These are phyloP conservation scores for Calonectria honghensis DNA, from an alignment of 2,329 filamentous ascomycete genomes.

Conservation along the genomic window DNA sequence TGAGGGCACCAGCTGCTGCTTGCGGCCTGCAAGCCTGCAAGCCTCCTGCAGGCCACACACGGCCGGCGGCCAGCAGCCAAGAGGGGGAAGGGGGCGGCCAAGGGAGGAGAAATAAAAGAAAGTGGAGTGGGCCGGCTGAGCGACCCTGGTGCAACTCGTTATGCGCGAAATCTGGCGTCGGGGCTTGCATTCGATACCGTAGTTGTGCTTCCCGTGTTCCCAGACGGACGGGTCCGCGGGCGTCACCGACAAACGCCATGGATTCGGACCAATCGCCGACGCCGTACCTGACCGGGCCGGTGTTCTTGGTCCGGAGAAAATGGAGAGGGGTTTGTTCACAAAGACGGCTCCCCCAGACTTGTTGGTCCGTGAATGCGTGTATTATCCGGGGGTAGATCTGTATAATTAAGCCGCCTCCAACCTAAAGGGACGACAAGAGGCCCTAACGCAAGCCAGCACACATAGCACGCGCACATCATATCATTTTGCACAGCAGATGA, in stretches of 20 bases:
- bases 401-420: slow-evolving; percentile 36
- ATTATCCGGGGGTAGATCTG: slow-evolving; percentile 26
- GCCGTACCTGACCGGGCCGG: slow-evolving; percentile 48
- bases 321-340: slow-evolving; percentile 33
- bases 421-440: slow-evolving; percentile 15
- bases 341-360: slow-evolving; percentile 31
- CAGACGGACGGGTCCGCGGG: slow-evolving; percentile 49
- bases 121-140: slow-evolving; percentile 32
- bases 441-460: slow-evolving; percentile 34
- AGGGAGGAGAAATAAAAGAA: neutral
- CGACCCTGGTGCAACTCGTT: slow-evolving; percentile 44
- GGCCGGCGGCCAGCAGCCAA: slow-evolving; percentile 31
- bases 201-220: slow-evolving; percentile 44
- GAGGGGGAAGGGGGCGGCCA: neutral
- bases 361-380: slow-evolving; percentile 26
- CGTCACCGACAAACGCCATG: slow-evolving; percentile 42
- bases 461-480: slow-evolving; percentile 32
- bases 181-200: slow-evolving; percentile 38
- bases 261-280: slow-evolving; percentile 47
- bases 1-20: slow-evolving; percentile 30
- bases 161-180: slow-evolving; percentile 48
- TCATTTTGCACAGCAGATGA: slow-evolving; percentile 33
- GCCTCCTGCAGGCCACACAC: slow-evolving; percentile 33
- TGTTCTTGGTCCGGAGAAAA: slow-evolving; percentile 30
- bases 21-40: slow-evolving; percentile 30